Conservation (phyloP, 2,329 filamentous ascomycete genomes). For the Pyrenochaeta sp. region DNA sequence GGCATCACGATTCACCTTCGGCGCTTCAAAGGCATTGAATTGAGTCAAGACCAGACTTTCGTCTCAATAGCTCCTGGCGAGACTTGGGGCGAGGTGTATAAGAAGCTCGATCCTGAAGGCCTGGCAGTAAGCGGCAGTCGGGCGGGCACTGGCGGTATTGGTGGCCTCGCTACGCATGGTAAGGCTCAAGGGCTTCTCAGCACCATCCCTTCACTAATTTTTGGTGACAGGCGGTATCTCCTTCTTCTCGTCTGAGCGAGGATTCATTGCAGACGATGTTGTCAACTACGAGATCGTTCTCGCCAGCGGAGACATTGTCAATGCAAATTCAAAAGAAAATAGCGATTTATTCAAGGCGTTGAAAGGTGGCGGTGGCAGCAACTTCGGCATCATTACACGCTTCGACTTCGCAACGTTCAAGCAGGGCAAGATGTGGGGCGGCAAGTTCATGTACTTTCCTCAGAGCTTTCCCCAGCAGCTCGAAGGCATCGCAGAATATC, state of each 20-base stretch:
- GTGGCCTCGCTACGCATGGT: constrained; percentile 2
- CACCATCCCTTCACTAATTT: neutral
- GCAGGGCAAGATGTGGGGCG: constrained; percentile 15
- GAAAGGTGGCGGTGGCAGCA: neutral
- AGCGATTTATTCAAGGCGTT: neutral
- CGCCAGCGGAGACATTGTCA: neutral
- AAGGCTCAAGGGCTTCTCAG: neutral
- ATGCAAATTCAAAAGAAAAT: neutral
- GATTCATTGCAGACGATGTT: neutral
- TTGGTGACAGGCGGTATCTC: neutral
- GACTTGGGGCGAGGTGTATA: constrained; percentile 1
- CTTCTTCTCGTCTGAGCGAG: neutral
- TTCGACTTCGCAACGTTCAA: constrained; percentile 25
- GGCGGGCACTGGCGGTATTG: neutral
- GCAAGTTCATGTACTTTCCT: constrained; percentile 7
- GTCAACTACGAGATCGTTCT: neutral
- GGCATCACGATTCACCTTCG: constrained; percentile 1
- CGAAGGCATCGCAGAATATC: neutral
- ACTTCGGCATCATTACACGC: constrained; percentile 20
- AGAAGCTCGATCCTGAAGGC: constrained; percentile 3
- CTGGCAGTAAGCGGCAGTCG: constrained; percentile 1
- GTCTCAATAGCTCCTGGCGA: constrained; percentile 3
- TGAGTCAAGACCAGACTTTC: neutral
- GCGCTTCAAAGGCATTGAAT: constrained; percentile 2
- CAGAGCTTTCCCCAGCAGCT: constrained; percentile 2